Conservation (phyloP, 208 protist genomes). For the Crithidia acanthocephali region DNA sequence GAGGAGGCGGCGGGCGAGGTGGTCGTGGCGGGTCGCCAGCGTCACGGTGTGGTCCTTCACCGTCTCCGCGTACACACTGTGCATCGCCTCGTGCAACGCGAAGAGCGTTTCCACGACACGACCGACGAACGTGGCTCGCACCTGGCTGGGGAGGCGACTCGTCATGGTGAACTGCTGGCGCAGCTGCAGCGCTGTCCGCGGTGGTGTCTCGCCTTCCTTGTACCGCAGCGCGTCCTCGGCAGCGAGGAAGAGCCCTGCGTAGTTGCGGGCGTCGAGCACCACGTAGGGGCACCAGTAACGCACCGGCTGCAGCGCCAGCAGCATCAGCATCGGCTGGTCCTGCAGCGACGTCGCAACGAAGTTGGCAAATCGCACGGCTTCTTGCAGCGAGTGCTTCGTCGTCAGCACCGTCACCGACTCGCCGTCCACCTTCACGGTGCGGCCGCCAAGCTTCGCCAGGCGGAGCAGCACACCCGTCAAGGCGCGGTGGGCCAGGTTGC, state of each 20-base stretch:
- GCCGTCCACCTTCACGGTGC: conserved; percentile 79
- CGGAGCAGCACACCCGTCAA: conserved; percentile 81
- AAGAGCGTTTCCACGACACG: conserved; percentile 34
- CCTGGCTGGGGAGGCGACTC: conserved; percentile 50
- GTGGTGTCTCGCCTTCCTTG: conserved; percentile 30
- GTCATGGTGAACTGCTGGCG: conserved; percentile 56
- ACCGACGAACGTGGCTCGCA: conserved; percentile 38
- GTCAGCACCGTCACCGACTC: conserved; percentile 81
- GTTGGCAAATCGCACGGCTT: conserved; percentile 76
- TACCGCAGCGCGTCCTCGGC: conserved; percentile 41
- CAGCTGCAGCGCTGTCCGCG: conserved; percentile 33
- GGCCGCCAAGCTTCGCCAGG: conserved; percentile 85
- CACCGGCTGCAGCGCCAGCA: conserved; percentile 75
- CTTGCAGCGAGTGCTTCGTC: conserved; percentile 76
- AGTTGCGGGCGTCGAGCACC: conserved; percentile 73
- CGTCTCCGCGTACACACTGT: conserved; percentile 46
- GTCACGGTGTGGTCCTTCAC: conserved; percentile 62
- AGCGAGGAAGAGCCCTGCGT: conserved; percentile 61
- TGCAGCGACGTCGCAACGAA: conserved; percentile 80
- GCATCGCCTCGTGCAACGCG: conserved; percentile 21
- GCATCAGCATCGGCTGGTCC: conserved; percentile 91
- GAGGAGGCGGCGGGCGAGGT: conserved; percentile 46
- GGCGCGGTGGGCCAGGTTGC: conserved; percentile 74
- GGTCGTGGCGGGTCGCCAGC: conserved; percentile 70
- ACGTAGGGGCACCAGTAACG: conserved; percentile 84